A percentile compares a stretch with the other conserved stretches of the same genome.
These are phyloP conservation scores for Camelina sativa DNA, from an alignment of 345 rosid genomes.

Conservation along the genomic window DNA sequence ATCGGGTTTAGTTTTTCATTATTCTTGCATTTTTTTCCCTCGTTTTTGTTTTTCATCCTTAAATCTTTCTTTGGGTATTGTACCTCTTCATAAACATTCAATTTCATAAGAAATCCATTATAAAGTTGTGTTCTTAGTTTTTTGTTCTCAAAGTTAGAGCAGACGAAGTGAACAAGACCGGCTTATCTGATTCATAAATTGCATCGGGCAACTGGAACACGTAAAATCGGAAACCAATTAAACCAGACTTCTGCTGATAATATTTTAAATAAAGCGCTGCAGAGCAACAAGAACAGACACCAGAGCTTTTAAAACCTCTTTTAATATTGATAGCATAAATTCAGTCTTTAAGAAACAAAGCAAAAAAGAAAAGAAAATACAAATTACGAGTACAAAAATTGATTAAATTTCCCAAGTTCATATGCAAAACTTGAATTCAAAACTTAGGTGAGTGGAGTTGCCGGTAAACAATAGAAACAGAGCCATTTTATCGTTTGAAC, in stretches of 20 bases:
- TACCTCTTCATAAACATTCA: conserved; percentile 37
- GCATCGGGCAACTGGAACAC: not conserved
- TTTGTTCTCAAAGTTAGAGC: not conserved
- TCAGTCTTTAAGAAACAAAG: conserved; percentile 5
- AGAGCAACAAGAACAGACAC: not conserved
- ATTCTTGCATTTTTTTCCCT: conserved; percentile 5
- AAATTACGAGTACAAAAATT: conserved; percentile 8
- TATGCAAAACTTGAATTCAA: not conserved
- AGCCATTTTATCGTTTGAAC: conserved; percentile 38
- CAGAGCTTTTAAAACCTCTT: not conserved
- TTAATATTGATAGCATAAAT: not conserved
- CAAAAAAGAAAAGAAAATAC: not conserved
- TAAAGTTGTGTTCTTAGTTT: conserved; percentile 30
- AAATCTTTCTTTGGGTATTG: conserved; percentile 18
- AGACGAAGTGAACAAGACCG: not conserved
- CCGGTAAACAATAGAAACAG: not conserved
- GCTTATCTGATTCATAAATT: not conserved
- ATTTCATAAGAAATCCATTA: conserved; percentile 33
- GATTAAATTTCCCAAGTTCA: not conserved
- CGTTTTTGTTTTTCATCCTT: conserved; percentile 29
- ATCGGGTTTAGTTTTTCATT: conserved; percentile 22
- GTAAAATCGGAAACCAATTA: no score
- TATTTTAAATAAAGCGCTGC: not conserved
- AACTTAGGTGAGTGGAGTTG: not conserved
- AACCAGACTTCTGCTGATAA: not conserved